Evolutionary conservation across 2,329 filamentous ascomycete species (phyloP), one percentile per base, ranked within the genome.

Genomic region (Dactylella cylindrospora): DNA sequence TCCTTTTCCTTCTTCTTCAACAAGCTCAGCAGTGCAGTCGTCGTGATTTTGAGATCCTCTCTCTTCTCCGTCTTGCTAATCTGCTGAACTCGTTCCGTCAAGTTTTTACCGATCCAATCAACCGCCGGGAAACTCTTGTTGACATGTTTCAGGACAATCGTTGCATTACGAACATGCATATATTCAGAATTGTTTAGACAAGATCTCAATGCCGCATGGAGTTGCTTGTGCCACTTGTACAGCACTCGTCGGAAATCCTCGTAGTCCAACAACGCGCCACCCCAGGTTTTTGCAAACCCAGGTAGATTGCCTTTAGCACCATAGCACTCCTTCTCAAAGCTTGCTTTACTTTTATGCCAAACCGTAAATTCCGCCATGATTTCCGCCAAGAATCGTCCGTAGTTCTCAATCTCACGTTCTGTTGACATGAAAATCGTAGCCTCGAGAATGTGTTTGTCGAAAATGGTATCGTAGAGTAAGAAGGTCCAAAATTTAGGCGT

Each of bases 101-200:
- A 55, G 2, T 65, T 69, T 31, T 77, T 78, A 26, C 88, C 93
- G 79, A 95, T 91, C 72, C 89, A 93, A 70, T 95, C 89, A 55
- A 97, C 82, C 12, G 84, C 85, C 3, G 93, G 94, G 78, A 95
- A 98, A 69, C 84, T 80, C 44, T 89, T 83, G 19, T 88, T 80
- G 40, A 95, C 79, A 8, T 82, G 80, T 71, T 93, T 94, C 59
- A 98, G 78, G 3, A 97, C 79, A 55, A 86, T 93, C 67, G 97
- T 94, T 36, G 90, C 89, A 71, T 98, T 98, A 51, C 91, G 84
- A 71, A 97, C 95, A 72, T 96, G 90, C 86, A 96, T 96, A 81
- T 93, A 98, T 73, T 97, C 91, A 4, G 59, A 51, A 22, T 85
- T 85, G 13, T 83, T 82, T 39, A 98, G 78, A 71, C 91, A 96